Percentiles rank a stretch among this genome's conserved stretches.
Evolutionary conservation across 2,329 filamentous ascomycete species (phyloP).

Genomic region (Cylindrodendrum hubeiense): DNA sequence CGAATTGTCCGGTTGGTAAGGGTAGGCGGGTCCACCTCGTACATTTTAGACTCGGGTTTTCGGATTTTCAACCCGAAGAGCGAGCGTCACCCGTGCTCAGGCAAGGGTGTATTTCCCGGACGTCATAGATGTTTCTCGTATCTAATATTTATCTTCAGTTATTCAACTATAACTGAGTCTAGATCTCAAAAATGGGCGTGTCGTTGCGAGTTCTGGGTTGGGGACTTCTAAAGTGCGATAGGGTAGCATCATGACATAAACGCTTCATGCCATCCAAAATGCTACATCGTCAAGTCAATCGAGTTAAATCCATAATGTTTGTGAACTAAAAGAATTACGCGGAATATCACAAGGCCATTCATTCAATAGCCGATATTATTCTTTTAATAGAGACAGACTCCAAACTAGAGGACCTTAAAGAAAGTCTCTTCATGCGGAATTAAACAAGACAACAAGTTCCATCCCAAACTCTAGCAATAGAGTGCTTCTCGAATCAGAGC

Average conservation of each 20-base stretch:
- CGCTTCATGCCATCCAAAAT: too few species aligned
- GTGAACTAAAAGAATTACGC: too few species aligned
- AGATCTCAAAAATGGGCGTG: too few species aligned
- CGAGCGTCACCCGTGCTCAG: not conserved
- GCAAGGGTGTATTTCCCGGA: too few species aligned
- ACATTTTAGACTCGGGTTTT: not conserved
- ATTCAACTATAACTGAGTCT: too few species aligned
- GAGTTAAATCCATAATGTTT: not conserved
- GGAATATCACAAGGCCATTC: too few species aligned
- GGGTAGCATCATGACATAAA: too few species aligned
- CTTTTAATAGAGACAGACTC: not conserved
- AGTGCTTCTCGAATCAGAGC: not conserved
- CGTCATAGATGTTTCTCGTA: too few species aligned
- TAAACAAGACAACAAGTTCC: not conserved
- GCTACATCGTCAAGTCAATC: not conserved
- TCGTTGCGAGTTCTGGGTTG: too few species aligned
- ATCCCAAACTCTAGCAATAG: not conserved
- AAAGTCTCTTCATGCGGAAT: not conserved
- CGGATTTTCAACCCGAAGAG: not conserved
- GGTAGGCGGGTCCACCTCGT: not conserved
- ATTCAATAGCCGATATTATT: not conserved
- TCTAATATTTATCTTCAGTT: too few species aligned
- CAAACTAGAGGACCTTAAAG: not conserved
- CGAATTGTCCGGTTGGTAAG: not conserved
- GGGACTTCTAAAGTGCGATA: too few species aligned